Conservation (phyloP, 2,329 filamentous ascomycete genomes). For the Lachnellula subtilissima region DNA sequence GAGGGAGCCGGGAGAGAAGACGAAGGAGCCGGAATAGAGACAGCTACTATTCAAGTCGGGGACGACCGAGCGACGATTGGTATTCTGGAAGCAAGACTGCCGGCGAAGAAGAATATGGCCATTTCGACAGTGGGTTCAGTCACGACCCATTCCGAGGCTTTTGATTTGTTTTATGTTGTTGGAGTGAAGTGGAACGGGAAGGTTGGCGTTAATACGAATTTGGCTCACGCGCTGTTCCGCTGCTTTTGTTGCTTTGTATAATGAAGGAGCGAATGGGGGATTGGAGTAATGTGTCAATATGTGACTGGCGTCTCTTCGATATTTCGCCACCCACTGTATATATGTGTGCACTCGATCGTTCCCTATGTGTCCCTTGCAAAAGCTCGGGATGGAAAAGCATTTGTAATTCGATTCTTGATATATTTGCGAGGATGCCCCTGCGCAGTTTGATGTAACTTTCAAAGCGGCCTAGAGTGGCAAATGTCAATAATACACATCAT, state of each 20-base stretch:
- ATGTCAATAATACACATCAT: not conserved
- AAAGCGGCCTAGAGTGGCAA: not conserved
- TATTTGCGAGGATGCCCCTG: not conserved
- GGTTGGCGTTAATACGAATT: slow-evolving; percentile 10
- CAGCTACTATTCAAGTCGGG: slow-evolving; percentile 24
- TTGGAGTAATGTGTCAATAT: not conserved
- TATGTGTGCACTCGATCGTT: not conserved
- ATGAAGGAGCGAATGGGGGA: not conserved
- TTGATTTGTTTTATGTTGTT: slow-evolving; percentile 28
- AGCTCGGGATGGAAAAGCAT: not conserved
- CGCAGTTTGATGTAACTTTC: not conserved
- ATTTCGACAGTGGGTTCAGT: slow-evolving; percentile 36
- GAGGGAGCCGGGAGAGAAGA: slow-evolving; percentile 25
- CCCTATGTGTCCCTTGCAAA: not conserved
- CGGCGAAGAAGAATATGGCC: slow-evolving; percentile 49
- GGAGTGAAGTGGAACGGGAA: not conserved
- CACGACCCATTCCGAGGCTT: slow-evolving; percentile 62
- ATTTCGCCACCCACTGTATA: not conserved
- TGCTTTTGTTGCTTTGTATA: slow-evolving; percentile 1
- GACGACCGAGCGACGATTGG: slow-evolving; percentile 43
- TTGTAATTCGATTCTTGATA: not conserved
- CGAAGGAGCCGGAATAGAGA: slow-evolving; percentile 27
- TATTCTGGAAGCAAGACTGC: slow-evolving; percentile 43
- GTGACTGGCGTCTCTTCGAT: not conserved
- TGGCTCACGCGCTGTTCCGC: slow-evolving; percentile 9